phyloP scores from a whole-genome alignment of 1,139 yeast species.

The Taphrina communis region DNA sequence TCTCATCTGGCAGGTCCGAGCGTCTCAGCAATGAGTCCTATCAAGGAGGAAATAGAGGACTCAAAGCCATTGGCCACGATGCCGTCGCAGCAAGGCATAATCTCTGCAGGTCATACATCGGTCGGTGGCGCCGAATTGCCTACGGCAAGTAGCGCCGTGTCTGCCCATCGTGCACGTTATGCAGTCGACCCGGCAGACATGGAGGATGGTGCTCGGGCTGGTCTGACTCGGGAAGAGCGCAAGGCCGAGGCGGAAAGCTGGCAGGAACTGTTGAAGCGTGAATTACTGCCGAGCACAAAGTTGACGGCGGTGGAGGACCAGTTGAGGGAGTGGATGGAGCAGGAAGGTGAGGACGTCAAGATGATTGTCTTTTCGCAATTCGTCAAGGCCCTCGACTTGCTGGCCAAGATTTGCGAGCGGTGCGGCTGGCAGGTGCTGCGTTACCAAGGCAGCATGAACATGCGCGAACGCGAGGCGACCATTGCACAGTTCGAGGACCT shows the following conservation, averaged over 20 bases:
- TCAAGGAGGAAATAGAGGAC: background rate
- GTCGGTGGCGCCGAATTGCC: background rate
- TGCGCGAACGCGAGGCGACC: slow-evolving; percentile 88
- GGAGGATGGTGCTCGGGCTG: background rate
- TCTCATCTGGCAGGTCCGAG: background rate
- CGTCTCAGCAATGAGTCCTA: background rate
- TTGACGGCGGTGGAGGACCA: slow-evolving; percentile 96
- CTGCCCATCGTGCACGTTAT: slow-evolving; percentile 7
- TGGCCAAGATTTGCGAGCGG: slow-evolving; percentile 65
- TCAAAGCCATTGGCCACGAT: background rate
- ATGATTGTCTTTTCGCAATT: slow-evolving; percentile 96
- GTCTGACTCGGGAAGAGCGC: slow-evolving; percentile 21
- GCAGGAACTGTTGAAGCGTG: slow-evolving; percentile 67
- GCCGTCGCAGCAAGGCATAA: background rate
- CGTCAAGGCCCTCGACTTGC: slow-evolving; percentile 92
- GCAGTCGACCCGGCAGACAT: slow-evolving; percentile 9
- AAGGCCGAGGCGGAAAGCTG: slow-evolving; percentile 23
- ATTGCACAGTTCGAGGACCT: slow-evolving; percentile 90
- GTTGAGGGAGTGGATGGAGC: slow-evolving; percentile 80
- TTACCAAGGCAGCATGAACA: slow-evolving; percentile 90
- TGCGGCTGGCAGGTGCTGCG: slow-evolving; percentile 23
- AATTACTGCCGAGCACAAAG: slow-evolving; percentile 92
- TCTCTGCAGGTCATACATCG: background rate
- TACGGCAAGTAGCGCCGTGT: slow-evolving; percentile 3
- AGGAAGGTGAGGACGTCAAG: slow-evolving; percentile 70